Evolutionary conservation across 1,284 basidiomycete genomes (phyloP).

Genomic region (Neolentinus lepideus): DNA sequence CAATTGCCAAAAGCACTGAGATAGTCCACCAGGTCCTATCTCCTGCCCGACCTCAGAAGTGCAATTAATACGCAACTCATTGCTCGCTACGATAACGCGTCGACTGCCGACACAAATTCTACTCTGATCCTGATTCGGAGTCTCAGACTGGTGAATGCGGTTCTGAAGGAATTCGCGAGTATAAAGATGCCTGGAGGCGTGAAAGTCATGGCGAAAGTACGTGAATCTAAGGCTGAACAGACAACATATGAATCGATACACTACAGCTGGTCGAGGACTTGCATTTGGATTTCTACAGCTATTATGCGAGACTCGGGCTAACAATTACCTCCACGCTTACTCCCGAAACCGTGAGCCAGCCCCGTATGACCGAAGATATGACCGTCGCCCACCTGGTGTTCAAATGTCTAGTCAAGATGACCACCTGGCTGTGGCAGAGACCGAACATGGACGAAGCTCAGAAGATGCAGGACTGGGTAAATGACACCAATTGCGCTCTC

Average conservation of each 20-base stretch:
- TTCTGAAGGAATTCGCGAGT: slow-evolving; percentile 62
- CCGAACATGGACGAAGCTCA: slow-evolving; percentile 17
- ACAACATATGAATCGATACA: not conserved
- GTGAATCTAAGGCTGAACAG: not conserved
- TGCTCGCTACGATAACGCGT: slow-evolving; percentile 33
- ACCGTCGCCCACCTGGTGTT: slow-evolving; percentile 59
- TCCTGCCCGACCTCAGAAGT: slow-evolving; percentile 50
- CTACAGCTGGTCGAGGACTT: slow-evolving; percentile 51
- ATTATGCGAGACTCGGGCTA: slow-evolving; percentile 50
- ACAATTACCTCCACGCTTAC: slow-evolving; percentile 30
- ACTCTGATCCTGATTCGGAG: slow-evolving; percentile 52
- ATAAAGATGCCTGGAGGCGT: slow-evolving; percentile 63
- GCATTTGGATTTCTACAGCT: slow-evolving; percentile 41
- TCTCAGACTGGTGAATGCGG: slow-evolving; percentile 51
- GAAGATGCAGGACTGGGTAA: not conserved
- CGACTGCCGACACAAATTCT: slow-evolving; percentile 31
- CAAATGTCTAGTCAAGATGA: slow-evolving; percentile 62
- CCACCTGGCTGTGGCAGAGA: slow-evolving; percentile 64
- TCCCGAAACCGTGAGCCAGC: slow-evolving; percentile 26
- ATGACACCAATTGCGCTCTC: too few relatives aligned
- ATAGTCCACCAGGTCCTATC: slow-evolving; percentile 43
- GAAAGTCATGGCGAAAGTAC: slow-evolving; percentile 56
- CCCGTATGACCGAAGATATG: slow-evolving; percentile 41
- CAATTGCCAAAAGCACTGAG: not conserved
- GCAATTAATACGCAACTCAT: slow-evolving; percentile 46